These are phyloP conservation scores for Epichloe uncinata DNA, from an alignment of 2,329 filamentous ascomycete genomes.

Conservation along the genomic window DNA sequence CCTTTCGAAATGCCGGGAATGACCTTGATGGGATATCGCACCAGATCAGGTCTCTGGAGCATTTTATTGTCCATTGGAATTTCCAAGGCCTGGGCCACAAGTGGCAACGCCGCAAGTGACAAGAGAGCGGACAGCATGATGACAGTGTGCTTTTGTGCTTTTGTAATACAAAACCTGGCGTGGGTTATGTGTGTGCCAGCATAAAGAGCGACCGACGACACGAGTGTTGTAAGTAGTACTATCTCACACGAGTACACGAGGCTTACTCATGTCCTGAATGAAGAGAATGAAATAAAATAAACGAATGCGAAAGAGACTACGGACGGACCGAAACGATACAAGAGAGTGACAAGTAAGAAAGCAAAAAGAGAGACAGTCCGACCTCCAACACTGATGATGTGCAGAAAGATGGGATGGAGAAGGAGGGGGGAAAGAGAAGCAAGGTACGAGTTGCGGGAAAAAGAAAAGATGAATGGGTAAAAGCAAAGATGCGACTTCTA, in stretches of 20 bases:
- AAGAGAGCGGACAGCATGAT: slow-evolving; percentile 20
- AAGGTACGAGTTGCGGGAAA: not conserved
- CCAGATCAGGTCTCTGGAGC: slow-evolving; percentile 13
- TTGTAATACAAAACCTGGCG: not conserved
- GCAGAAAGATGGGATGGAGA: not conserved
- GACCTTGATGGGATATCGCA: slow-evolving; percentile 18
- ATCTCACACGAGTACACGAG: not conserved
- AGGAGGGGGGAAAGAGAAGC: not conserved
- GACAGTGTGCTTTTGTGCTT: not conserved
- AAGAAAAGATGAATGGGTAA: not conserved
- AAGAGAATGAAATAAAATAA: slow-evolving; percentile 3
- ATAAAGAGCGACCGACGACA: slow-evolving; percentile 15
- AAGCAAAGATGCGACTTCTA: too few relatives aligned
- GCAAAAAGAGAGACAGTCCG: not conserved
- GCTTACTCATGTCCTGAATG: not conserved
- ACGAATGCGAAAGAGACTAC: not conserved
- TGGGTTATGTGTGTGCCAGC: slow-evolving; percentile 7
- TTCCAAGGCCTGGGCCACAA: slow-evolving; percentile 12
- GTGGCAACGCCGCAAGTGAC: slow-evolving; percentile 16
- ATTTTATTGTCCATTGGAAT: slow-evolving; percentile 12
- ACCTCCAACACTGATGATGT: not conserved
- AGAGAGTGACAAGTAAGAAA: not conserved
- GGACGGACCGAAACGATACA: not conserved
- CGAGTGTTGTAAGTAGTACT: too few relatives aligned
- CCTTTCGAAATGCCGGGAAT: slow-evolving; percentile 15